phyloP scores from a whole-genome alignment of 805 yeast genomes.

The Pichia eremophila region DNA sequence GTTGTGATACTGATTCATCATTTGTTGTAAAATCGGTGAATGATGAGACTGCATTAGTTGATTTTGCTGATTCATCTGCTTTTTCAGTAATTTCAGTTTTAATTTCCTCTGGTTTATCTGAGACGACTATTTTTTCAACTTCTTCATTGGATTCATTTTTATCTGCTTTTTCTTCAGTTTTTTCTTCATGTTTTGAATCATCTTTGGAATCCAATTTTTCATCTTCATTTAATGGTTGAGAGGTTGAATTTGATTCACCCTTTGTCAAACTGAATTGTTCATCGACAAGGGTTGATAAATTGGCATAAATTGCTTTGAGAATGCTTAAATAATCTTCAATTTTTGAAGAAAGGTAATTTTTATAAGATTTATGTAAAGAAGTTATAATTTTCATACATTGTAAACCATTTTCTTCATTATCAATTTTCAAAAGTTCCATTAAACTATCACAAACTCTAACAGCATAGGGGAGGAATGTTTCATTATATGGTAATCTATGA shows the following conservation, averaged over 20 bases:
- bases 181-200: background rate
- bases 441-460: constrained; percentile 49
- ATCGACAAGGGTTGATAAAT: constrained; percentile 66
- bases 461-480: constrained; percentile 66
- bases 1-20: constrained; percentile 31
- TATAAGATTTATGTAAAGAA: constrained; percentile 77
- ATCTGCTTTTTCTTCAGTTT: constrained; percentile 1
- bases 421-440: constrained; percentile 52
- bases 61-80: background rate
- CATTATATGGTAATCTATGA: constrained; percentile 76
- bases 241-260: background rate
- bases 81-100: background rate
- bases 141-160: background rate
- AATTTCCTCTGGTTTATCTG: background rate
- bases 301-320: constrained; percentile 66
- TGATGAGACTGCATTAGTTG: background rate
- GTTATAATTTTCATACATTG: constrained; percentile 83
- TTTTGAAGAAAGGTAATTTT: constrained; percentile 51
- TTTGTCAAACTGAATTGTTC: constrained; percentile 44
- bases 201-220: background rate
- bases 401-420: constrained; percentile 94
- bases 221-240: background rate
- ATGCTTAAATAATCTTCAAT: constrained; percentile 74
- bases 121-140: background rate
- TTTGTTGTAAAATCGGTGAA: constrained; percentile 28